Base-by-base conservation (phyloP, 1,284 basidiomycete genomes). In the Ceratobasidium sp. region DNA sequence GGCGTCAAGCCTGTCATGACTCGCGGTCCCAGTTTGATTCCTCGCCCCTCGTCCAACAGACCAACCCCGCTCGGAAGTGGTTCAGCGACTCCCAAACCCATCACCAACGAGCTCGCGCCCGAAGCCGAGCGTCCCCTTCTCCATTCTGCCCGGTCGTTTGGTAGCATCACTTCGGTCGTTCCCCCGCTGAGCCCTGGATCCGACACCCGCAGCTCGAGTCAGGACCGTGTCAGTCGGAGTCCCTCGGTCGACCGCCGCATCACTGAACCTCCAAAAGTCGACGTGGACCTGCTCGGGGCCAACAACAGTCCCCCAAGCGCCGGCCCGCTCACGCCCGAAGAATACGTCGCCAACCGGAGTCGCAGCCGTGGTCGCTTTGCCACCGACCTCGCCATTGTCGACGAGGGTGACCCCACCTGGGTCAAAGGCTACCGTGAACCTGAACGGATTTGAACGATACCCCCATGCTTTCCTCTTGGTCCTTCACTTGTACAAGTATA, bases 261-360 rank as follows among this genome's bases (percentile, higher is more conserved):
- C 29, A 5, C 17, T n/a, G 42, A 45, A 8, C 56, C 31, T 12
- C 57, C 43, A 7, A 42, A 31, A 6, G 13, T 64, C 31, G 60
- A 52, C 22, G 60, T 52, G 10, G 47, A 64, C 31, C 60, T n/a
- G 7, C 60, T 52, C 2, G 60, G 45, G 13, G 8, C 38, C 38
- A 40, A 40, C 38, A 31, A 25, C 20, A 67, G 49, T 17, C 64
- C 50, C 13, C 52, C 64, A 13, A 67, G 64, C 38, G 29, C 32
- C 2, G 64, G 64, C 25, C 64, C 64, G 15, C 64, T 49, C 15
- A 54, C 64, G 35, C 64, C 64, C 27, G 64, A 67, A n/a, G 64
- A 67, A 40, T 32, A 35, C 20, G 64, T 53, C 6, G 38, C 64
- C 15, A n/a, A n/a, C 15, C 64, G 60, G 12, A 64, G 60, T 17